Conservation (phyloP, 1,284 basidiomycete species). For the Amylostereum areolatum region DNA sequence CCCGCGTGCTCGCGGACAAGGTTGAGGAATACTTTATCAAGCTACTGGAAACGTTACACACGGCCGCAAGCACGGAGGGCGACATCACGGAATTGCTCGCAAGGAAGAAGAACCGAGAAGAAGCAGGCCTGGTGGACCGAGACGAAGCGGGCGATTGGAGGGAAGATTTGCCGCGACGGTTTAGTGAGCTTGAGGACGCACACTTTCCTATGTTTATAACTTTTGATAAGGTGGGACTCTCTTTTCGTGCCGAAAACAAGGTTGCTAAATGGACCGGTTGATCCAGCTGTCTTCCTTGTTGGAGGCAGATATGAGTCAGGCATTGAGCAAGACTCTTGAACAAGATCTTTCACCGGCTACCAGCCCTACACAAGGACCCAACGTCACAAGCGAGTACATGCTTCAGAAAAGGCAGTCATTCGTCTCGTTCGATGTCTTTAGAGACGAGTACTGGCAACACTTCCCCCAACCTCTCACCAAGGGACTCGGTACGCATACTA, state of each 20-base stretch:
- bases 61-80: constrained; percentile 30
- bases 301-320: constrained; percentile 21
- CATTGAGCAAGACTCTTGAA: neutral
- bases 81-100: constrained; percentile 22
- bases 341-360: neutral
- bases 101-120: constrained; percentile 18
- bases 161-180: constrained; percentile 46
- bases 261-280: constrained; percentile 24
- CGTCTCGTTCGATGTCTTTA: constrained; percentile 49
- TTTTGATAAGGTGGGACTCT: constrained; percentile 45
- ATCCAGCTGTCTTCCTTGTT: constrained; percentile 17
- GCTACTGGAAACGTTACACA: constrained; percentile 40
- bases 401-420: constrained; percentile 18
- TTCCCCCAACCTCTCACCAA: constrained; percentile 52
- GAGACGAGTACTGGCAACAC: constrained; percentile 55
- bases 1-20: constrained; percentile 54
- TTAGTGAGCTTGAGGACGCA: constrained; percentile 48
- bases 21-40: constrained; percentile 62
- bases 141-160: constrained; percentile 44
- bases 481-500: constrained; percentile 41
- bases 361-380: neutral
- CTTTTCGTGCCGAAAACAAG: constrained; percentile 1
- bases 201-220: constrained; percentile 73
- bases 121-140: constrained; percentile 35
- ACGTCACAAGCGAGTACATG: constrained; percentile 19